Base-by-base conservation (phyloP, 495 filamentous ascomycete species). In the Talaromyces stipitatus region DNA sequence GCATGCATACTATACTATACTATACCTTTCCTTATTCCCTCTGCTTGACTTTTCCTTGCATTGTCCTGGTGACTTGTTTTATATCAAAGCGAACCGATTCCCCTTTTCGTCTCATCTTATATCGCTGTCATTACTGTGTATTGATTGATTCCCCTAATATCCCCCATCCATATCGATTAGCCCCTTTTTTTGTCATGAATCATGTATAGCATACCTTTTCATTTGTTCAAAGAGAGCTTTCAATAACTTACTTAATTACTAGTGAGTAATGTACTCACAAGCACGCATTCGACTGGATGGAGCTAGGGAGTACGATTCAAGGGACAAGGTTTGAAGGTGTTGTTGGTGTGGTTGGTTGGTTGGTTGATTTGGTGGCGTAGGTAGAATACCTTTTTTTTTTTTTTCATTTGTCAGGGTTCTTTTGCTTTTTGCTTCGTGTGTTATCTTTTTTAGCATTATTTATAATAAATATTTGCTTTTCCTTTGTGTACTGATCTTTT, bases 41-140 rank as follows among this genome's bases (percentile, higher is more conserved):
- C 14, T 28, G 16, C 33, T 55, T 24, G 14, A 45, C 24, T 54
- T 27, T 36, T 54, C 27, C 23, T 51, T 18, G 24, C 24, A 23
- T 54, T 33, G 32, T 54, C 51, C 26, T 54, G 52, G 28, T 55
- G 36, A 23, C 54, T 10, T 28, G 45, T 54, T 12, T 30, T 27
- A 46, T 54, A 16, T 30, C 54, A 55, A 41, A 45, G 36, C 48
- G 48, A 51, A 30, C 48, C 26, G 33, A 55, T 55, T 55, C 38
- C 33, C 38, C 23, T 8, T 14, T 43, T 45, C 23, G 26, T 46
- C 54, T n/a, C n/a, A 12, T 45, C 54, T 26, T 26, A 11, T 48
- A 24, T 46, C 22, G 18, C 22, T 46, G 11, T 22, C 43, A 1
- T n/a, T 48, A 5, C 10, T 48, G 12, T 12, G 20, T 20, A 23